Evolutionary conservation across 495 filamentous ascomycete genomes (phyloP), one percentile per base, ranked within the genome.

Genomic region (Penicillium steckii): DNA sequence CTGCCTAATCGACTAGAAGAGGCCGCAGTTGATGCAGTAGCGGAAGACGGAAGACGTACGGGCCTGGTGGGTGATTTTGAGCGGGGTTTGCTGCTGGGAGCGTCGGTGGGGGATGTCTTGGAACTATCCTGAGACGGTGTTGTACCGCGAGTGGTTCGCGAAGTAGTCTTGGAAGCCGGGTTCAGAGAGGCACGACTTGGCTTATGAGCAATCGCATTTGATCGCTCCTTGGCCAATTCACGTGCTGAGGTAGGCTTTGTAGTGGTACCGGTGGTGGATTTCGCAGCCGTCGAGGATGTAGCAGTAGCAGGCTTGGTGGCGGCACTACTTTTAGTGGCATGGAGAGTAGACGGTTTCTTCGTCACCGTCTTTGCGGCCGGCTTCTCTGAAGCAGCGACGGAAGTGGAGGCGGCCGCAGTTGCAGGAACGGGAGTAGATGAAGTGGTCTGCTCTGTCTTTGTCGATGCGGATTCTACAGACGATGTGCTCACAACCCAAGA

Each of bases 51-150:
- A 25, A 86, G 71, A 48, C 81, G 82, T 56, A 81, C 70, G 13
- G 86, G 79, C 43, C 77, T 78, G 6, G 85, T 86, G 1, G 86
- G 85, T 15, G 87, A 89, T 55, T 80, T 86, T 13, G 80, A 65
- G 57, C 77, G 79, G 18, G 84, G 76, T 60, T 87, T 89, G 26
- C 69, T 53, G 32, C 65, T 46, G 13, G 66, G 27, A 3, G 47
- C 44, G 33, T 24, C 57, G 35, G 60, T 47, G 12, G 59, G 45
- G 4, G 67, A 44, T 22, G 67, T 29, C 53, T 69, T 72, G 13
- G 58, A 38, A 26, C 44, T 26, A 13, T 73, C 71, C 6, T 65
- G 62, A 13, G 65, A 57, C 3, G 71, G 65, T 4, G 69, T 70
- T 17, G 65, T 61, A 27, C 72, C 57, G 3, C 72, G 67, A 40